Conservation (phyloP, 208 protist genomes). For the Trypanosoma lewisi region DNA sequence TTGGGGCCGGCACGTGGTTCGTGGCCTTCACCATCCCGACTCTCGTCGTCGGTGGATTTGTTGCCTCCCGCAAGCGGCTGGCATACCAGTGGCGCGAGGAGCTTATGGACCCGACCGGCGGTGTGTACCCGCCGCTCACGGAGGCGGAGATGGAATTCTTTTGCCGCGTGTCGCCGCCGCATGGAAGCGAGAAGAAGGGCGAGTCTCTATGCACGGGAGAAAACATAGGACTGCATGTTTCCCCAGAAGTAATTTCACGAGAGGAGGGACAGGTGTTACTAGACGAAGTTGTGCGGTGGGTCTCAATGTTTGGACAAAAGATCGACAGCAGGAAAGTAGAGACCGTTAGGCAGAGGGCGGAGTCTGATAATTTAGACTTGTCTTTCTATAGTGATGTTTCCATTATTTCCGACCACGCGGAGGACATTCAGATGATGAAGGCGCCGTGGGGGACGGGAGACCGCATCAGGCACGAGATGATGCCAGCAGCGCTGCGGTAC, state of each 20-base stretch:
- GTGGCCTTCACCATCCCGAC: conserved; percentile 54
- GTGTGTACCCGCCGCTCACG: conserved; percentile 54
- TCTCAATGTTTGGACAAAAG: conserved; percentile 40
- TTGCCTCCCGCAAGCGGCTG: conserved; percentile 79
- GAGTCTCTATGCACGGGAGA: conserved; percentile 37
- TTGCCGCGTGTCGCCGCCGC: conserved; percentile 40
- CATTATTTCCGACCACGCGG: conserved; percentile 79
- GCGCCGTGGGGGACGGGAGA: conserved; percentile 85
- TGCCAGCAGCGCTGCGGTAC: conserved; percentile 71
- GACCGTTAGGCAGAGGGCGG: background rate
- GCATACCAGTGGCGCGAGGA: conserved; percentile 86
- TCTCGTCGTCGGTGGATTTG: conserved; percentile 51
- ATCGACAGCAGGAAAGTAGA: conserved; percentile 55
- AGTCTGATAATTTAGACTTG: conserved; percentile 18
- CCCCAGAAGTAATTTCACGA: conserved; percentile 27
- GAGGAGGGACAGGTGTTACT: conserved; percentile 51
- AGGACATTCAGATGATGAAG: conserved; percentile 81
- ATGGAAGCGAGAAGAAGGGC: conserved; percentile 17
- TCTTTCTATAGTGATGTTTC: conserved; percentile 39
- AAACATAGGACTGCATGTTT: conserved; percentile 64
- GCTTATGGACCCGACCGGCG: conserved; percentile 66
- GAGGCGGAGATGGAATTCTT: conserved; percentile 72
- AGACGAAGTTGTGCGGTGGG: conserved; percentile 61
- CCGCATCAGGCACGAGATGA: conserved; percentile 42
- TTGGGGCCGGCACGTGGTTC: conserved; percentile 78